phyloP scores from a whole-genome alignment of 208 protist species.

The Trypanosoma caninum region DNA sequence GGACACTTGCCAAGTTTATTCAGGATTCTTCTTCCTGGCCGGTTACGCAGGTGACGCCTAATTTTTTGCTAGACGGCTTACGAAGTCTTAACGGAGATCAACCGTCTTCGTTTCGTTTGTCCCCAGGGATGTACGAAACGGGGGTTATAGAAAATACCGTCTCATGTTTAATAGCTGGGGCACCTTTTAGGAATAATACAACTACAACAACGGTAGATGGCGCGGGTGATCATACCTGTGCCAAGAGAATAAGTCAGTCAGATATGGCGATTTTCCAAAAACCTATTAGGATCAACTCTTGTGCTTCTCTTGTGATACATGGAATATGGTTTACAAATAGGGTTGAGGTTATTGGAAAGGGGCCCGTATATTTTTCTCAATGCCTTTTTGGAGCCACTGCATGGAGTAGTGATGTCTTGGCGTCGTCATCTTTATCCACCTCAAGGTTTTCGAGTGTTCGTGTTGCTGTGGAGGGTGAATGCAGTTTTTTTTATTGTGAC shows the following conservation, averaged over 20 bases:
- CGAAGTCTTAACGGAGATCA: neutral
- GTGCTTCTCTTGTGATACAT: slow-evolving; percentile 39
- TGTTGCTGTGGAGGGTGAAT: slow-evolving; percentile 3
- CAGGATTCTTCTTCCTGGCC: neutral
- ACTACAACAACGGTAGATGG: neutral
- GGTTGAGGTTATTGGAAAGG: slow-evolving; percentile 41
- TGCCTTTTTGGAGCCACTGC: slow-evolving; percentile 39
- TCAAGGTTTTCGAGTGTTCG: slow-evolving; percentile 14
- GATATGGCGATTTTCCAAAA: slow-evolving; percentile 21
- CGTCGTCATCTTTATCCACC: neutral
- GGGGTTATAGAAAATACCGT: slow-evolving; percentile 14
- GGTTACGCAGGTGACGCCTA: neutral
- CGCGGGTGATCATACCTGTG: neutral
- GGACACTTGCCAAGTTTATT: slow-evolving; percentile 13
- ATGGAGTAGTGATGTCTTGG: neutral
- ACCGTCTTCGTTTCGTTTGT: slow-evolving; percentile 4
- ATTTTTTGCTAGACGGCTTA: neutral
- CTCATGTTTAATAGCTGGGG: slow-evolving; percentile 13
- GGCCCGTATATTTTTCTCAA: slow-evolving; percentile 49
- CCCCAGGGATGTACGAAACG: slow-evolving; percentile 2
- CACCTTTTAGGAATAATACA: neutral
- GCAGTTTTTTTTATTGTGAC: slow-evolving; percentile 17
- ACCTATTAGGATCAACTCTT: slow-evolving; percentile 40
- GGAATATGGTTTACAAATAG: slow-evolving; percentile 38
- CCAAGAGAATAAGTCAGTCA: neutral